Evolutionary conservation across 2,329 filamentous ascomycete genomes (phyloP), one percentile per base, ranked within the genome.

Genomic region (Cadophora sp.): DNA sequence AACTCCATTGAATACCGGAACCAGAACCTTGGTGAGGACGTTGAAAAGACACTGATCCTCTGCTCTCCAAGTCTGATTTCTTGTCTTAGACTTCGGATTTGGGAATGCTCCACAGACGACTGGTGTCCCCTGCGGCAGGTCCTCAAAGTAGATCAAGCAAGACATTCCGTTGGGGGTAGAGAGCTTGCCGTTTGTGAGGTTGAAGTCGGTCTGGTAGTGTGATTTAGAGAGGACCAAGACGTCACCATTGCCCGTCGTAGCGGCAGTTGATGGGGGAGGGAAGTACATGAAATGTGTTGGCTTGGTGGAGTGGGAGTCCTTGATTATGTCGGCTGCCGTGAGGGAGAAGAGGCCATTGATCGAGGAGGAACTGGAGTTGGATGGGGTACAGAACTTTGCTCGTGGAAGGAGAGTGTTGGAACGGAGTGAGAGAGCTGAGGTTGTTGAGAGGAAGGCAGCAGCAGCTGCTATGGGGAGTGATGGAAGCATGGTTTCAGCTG

Each of bases 261-360:
- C 50, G n/a, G 50, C 50, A 3, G 24, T 9, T n/a, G 50, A 53
- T 33, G 27, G 50, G 4, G 50, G 50, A 9, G 24, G 50, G 27
- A 33, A 53, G 14, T 53, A 53, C 50, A 53, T 53, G 50, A 53
- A 53, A 6, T 53, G 50, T 33, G 14, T 53, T n/a, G 50, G 50
- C 27, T 53, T 53, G 50, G 50, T 53, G 4, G 50, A 53, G 30
- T 53, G 50, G 1, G 48, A 30, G 27, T 53, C 24, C 5, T 53
- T 53, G 50, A 33, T 53, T 6, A 24, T 53, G 24, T 53, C 50
- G 3, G 50, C 50, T 6, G 27, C 50, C n/a, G 50, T 33, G 50
- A 53, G 50, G 27, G 24, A 53, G 24, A 33, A 53, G 50, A 33
- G 50, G 50, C 24, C 27, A 7, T 33, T 53, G 50, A 53, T 24